Evolutionary conservation across 2,329 filamentous ascomycete genomes (phyloP).

Genomic region (Madurella fahalii): DNA sequence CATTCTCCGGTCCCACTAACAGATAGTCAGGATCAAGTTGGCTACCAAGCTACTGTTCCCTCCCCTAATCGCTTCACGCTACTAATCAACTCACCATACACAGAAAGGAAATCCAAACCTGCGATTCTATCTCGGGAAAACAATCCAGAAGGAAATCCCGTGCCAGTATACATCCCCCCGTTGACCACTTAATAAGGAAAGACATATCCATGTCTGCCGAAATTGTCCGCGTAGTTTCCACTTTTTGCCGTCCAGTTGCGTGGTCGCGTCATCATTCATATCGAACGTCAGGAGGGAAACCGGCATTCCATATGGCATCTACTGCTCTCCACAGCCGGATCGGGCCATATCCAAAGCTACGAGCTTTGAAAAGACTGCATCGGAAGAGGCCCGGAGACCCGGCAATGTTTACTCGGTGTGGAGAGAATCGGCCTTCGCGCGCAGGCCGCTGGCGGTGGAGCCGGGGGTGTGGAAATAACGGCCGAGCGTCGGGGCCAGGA

Average conservation of each 20-base stretch:
- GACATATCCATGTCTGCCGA: constrained; percentile 8
- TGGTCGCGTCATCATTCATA: constrained; percentile 25
- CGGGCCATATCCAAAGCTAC: constrained; percentile 21
- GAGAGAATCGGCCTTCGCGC: constrained; percentile 77
- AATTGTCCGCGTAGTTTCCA: constrained; percentile 16
- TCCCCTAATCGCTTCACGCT: not conserved
- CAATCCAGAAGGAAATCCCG: constrained; percentile 14
- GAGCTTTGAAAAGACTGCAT: constrained; percentile 18
- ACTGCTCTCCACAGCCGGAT: constrained; percentile 1
- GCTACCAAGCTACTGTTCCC: not conserved
- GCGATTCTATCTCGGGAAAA: constrained; percentile 7
- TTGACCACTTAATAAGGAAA: constrained; percentile 11
- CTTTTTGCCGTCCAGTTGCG: constrained; percentile 21
- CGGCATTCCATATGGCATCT: constrained; percentile 10
- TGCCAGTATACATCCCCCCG: constrained; percentile 13
- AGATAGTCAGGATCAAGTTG: not conserved
- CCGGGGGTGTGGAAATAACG: constrained; percentile 76
- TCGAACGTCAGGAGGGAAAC: constrained; percentile 25
- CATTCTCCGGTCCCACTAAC: not conserved
- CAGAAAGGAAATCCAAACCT: not conserved
- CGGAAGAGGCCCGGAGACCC: constrained; percentile 2
- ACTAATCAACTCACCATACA: not conserved
- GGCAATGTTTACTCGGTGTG: constrained; percentile 57
- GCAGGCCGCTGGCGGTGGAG: constrained; percentile 81
- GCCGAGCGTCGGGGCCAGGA: constrained; percentile 85